These are phyloP conservation scores for Trichoderma sp. DNA, from an alignment of 2,329 filamentous ascomycete genomes.

Conservation along the genomic window DNA sequence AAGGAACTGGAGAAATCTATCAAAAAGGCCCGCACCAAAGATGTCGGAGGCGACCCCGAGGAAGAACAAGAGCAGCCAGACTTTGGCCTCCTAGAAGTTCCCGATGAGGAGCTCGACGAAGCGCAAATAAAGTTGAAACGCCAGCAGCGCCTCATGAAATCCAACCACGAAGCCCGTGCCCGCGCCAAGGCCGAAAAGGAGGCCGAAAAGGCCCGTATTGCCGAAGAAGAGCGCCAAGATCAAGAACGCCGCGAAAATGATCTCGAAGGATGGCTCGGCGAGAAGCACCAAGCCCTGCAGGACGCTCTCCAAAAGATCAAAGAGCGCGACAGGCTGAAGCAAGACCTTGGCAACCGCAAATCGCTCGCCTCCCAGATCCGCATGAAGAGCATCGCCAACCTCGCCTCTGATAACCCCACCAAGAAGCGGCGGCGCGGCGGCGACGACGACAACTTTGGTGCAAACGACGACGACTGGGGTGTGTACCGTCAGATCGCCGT, in stretches of 20 bases:
- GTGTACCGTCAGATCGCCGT: conserved; percentile 93
- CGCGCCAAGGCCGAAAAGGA: conserved; percentile 97
- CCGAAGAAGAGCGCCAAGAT: conserved; percentile 82
- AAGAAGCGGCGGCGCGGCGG: conserved; percentile 85
- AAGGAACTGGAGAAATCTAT: conserved; percentile 90
- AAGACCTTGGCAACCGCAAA: conserved; percentile 94
- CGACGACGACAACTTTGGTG: conserved; percentile 95
- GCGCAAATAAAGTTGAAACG: conserved; percentile 89
- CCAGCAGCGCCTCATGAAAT: conserved; percentile 89
- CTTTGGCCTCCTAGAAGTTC: conserved; percentile 85
- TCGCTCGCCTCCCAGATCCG: conserved; percentile 94
- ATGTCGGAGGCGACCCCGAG: conserved; percentile 80
- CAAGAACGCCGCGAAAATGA: conserved; percentile 82
- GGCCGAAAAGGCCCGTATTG: conserved; percentile 80
- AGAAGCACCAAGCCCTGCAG: conserved; percentile 75
- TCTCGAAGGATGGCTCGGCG: conserved; percentile 83
- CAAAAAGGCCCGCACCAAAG: conserved; percentile 87
- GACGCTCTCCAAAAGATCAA: conserved; percentile 81
- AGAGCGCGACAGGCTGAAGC: conserved; percentile 89
- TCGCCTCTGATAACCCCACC: conserved; percentile 83
- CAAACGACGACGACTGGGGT: conserved; percentile 97
- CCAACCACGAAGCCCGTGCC: conserved; percentile 88
- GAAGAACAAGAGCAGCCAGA: conserved; percentile 81
- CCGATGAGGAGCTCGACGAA: conserved; percentile 92
- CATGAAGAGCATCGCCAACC: conserved; percentile 97